Percentiles rank a stretch among this genome's conserved stretches.
These are phyloP conservation scores for Sicyos baderoa DNA, from an alignment of 306 rosid genomes.

Conservation along the genomic window DNA sequence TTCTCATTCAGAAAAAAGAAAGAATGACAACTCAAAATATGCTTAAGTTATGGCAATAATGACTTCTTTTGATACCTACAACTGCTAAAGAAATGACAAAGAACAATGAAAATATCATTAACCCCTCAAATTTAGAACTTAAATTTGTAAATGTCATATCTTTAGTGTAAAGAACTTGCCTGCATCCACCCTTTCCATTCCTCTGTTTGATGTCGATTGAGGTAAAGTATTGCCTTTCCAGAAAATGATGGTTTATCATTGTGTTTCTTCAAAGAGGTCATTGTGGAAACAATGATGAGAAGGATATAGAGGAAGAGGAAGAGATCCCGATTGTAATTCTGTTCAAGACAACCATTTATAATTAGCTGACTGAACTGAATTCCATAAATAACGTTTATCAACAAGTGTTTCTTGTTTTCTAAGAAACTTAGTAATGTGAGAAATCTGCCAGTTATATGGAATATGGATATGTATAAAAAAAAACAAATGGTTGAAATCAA, in stretches of 20 bases:
- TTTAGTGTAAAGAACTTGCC: slow-evolving; percentile 46
- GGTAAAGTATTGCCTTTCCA: slow-evolving; percentile 74
- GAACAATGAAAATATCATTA: not conserved
- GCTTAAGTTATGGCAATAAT: not conserved
- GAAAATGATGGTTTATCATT: slow-evolving; percentile 65
- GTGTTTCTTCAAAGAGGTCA: slow-evolving; percentile 93
- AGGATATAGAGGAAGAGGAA: slow-evolving; percentile 84
- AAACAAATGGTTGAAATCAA: not conserved
- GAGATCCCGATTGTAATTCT: slow-evolving; percentile 90
- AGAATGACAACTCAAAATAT: not conserved
- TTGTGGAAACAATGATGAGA: slow-evolving; percentile 78
- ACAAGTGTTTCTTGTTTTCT: not conserved
- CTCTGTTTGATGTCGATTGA: slow-evolving; percentile 95
- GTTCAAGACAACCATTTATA: slow-evolving; percentile 27
- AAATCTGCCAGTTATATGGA: not conserved
- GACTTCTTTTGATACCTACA: not conserved
- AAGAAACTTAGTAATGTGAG: not conserved
- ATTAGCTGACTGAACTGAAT: slow-evolving; percentile 16
- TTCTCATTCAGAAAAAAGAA: not conserved
- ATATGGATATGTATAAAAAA: not conserved
- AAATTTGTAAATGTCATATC: slow-evolving; percentile 7
- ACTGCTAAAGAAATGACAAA: not conserved
- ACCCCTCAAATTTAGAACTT: slow-evolving; percentile 1
- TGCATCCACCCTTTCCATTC: slow-evolving; percentile 99
- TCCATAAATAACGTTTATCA: slow-evolving; percentile 10